phyloP scores from a whole-genome alignment of 1,284 basidiomycete species.

The Cryptococcus amylolentus region DNA sequence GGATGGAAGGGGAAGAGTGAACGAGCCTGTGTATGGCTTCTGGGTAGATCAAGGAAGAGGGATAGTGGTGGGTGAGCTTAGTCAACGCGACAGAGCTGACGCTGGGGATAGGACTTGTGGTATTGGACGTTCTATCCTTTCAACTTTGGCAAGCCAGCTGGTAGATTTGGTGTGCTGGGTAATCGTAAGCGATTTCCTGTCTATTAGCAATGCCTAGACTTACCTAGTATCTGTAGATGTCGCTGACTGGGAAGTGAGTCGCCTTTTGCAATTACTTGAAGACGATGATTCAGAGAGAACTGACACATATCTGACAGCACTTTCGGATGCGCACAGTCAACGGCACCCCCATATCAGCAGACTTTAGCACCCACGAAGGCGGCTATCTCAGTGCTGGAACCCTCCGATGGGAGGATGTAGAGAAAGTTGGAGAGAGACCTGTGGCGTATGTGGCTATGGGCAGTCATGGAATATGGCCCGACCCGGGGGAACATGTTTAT shows the following conservation, averaged over 20 bases:
- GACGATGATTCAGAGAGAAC: background rate
- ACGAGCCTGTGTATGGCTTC: conserved; percentile 43
- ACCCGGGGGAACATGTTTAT: conserved; percentile 41
- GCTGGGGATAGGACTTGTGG: conserved; percentile 32
- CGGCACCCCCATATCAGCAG: conserved; percentile 36
- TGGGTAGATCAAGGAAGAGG: conserved; percentile 41
- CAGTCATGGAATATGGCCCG: conserved; percentile 45
- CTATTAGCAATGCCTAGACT: background rate
- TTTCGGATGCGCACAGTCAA: conserved; percentile 41
- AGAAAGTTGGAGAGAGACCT: conserved; percentile 32
- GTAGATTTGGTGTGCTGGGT: conserved; percentile 40
- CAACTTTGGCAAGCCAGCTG: conserved; percentile 45
- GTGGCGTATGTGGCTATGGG: conserved; percentile 44
- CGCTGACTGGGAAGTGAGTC: conserved; percentile 42
- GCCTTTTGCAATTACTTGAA: background rate
- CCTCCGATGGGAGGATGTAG: conserved; percentile 40
- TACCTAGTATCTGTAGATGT: conserved; percentile 27
- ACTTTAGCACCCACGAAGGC: conserved; percentile 44
- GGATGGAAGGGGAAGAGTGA: conserved; percentile 26
- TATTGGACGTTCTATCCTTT: conserved; percentile 50
- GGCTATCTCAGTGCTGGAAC: conserved; percentile 37
- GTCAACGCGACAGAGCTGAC: background rate
- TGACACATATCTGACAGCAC: conserved; percentile 15
- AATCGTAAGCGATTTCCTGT: conserved; percentile 33
- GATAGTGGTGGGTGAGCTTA: conserved; percentile 32